A percentile compares a stretch with the other conserved stretches of the same genome.
These are phyloP conservation scores for Leccinum fibrillosum DNA, from an alignment of 768 basidiomycete genomes.

Conservation along the genomic window DNA sequence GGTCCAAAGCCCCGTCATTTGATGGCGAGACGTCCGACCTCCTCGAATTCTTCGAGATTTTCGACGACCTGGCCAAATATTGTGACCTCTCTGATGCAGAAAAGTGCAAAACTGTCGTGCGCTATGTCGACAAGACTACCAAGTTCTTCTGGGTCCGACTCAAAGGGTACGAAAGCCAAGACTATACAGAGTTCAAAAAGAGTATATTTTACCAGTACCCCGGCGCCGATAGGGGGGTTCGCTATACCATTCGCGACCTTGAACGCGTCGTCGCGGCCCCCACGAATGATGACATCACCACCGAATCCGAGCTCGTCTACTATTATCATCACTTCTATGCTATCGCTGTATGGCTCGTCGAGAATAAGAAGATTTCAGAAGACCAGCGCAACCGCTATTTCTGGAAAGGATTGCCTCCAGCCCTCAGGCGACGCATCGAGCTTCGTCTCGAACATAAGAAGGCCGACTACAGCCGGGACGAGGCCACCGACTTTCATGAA, in stretches of 20 bases:
- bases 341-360: not conserved
- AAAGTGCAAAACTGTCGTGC: not conserved
- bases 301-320: not conserved
- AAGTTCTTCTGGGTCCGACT: not conserved
- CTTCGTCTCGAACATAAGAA: not conserved
- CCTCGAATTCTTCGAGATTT: constrained; percentile 2
- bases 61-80: not conserved
- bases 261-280: not conserved
- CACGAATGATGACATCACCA: not conserved
- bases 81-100: not conserved
- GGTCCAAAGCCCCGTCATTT: not conserved
- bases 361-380: not conserved
- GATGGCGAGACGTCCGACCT: not conserved
- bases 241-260: not conserved
- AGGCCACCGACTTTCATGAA: not conserved
- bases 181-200: not conserved
- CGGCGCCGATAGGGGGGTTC: not conserved
- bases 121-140: not conserved
- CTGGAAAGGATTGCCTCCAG: not conserved
- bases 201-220: not conserved
- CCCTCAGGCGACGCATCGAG: not conserved
- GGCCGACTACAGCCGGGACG: not conserved
- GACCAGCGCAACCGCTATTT: not conserved
- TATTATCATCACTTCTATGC: not conserved
- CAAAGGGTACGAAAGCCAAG: not conserved